Conservation (phyloP, 306 rosid species). For the Quercus cerris region DNA sequence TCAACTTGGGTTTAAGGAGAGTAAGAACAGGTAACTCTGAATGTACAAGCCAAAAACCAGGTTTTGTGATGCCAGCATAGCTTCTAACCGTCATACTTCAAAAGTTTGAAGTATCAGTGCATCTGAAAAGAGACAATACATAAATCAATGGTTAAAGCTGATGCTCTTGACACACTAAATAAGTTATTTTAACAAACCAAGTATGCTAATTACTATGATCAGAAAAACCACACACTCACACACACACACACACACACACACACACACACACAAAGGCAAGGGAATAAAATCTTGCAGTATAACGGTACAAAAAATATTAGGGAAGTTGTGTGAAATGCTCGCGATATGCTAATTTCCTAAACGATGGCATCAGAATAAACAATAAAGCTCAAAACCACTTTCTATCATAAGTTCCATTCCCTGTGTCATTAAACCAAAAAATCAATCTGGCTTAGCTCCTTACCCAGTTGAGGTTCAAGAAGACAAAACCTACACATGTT, state of each 20-base stretch:
- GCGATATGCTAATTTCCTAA: neutral
- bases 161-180: neutral
- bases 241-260: too few species aligned
- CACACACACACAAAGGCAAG: neutral
- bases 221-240: neutral
- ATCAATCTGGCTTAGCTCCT: neutral
- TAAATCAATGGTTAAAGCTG: neutral
- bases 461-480: neutral
- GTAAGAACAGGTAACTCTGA: conserved; percentile 56
- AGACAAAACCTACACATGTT: neutral
- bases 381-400: neutral
- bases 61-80: conserved; percentile 54
- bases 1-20: conserved; percentile 39
- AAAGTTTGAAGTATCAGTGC: conserved; percentile 17
- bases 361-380: neutral
- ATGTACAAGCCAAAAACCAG: conserved; percentile 44
- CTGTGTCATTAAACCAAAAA: neutral
- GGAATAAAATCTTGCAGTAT: neutral
- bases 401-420: neutral
- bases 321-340: neutral
- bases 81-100: conserved; percentile 46
- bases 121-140: conserved; percentile 37
- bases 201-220: neutral
- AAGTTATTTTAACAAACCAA: neutral
- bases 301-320: neutral